A percentile compares a stretch with the other conserved stretches of the same genome.
Conservation (phyloP, 2,329 filamentous ascomycete species). For the Cyphellophora europaea region DNA sequence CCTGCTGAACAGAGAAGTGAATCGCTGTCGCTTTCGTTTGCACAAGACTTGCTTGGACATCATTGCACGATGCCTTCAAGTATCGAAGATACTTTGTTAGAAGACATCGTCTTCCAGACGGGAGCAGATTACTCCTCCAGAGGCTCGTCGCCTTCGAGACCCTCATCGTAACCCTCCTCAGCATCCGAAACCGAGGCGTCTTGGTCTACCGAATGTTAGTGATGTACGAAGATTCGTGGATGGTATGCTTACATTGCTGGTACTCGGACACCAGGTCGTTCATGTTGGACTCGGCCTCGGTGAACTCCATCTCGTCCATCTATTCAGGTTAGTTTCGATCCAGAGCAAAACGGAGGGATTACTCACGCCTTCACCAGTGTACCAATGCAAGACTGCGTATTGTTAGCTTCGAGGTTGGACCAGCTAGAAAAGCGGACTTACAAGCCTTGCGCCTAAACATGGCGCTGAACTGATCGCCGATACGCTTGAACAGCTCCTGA, state of each 20-base stretch:
- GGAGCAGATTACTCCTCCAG: background rate
- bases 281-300: conserved; percentile 99
- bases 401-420: background rate
- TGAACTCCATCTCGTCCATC: conserved; percentile 99
- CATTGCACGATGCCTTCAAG: background rate
- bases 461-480: conserved; percentile 98
- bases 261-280: conserved; percentile 99
- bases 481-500: conserved; percentile 99
- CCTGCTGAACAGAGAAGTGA: background rate
- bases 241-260: conserved; percentile 59
- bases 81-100: too few species aligned
- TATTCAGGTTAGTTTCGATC: too few species aligned
- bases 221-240: background rate
- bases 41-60: background rate
- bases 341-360: too few species aligned
- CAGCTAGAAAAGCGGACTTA: background rate
- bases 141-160: background rate
- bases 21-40: background rate
- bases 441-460: conserved; percentile 99
- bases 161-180: conserved; percentile 68
- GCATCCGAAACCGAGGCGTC: conserved; percentile 95
- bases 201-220: conserved; percentile 61
- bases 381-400: conserved; percentile 86
- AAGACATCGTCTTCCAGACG: background rate
- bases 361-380: conserved; percentile 99